Evolutionary conservation across 306 rosid species (phyloP), one percentile per base, ranked within the genome.

Genomic region (Acacia melanoxylon): DNA sequence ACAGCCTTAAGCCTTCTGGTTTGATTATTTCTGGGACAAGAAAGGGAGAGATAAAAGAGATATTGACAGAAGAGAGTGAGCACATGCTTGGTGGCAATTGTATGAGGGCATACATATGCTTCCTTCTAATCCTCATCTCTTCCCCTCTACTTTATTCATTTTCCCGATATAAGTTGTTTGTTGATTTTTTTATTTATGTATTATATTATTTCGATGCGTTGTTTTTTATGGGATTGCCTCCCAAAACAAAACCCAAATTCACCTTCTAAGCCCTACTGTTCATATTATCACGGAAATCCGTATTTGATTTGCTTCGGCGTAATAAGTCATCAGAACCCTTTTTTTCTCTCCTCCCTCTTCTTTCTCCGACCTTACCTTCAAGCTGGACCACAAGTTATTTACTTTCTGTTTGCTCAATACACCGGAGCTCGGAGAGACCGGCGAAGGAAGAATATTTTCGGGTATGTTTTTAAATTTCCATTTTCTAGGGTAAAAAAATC

Each of bases 31-130:
- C 44, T 37, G 71, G 1, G 35, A 74, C 65, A 78, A 42, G 35
- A 40, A 24, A 29, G 71, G 17, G 11, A 33, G 25, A 31, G 35
- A 31, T 31, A 31, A 31, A 31, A 31, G 35, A 31, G 71, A 66
- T 7, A 66, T 80, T 91, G 94, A 91, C 92, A 89, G 94, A 87
- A 89, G 94, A 91, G 94, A 89, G 92, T 85, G 90, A 88, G 95
- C 92, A 88, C 92, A 87, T 78, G 79, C 89, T 76, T 76, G 83
- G 78, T 58, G 77, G 24, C 85, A 86, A 77, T 82, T 74, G 90
- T 89, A 88, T 83, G 85, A 85, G n/a, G 49, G 33, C 81, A 83
- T 85, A 85, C 83, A 42, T 49, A 78, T 59, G 80, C 31, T 29
- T 29, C 31, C 31, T 29, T 76, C 83, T 58, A 74, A 8, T 49